Conservation (phyloP, 495 filamentous ascomycete genomes). For the Cladorrhinum samala region DNA sequence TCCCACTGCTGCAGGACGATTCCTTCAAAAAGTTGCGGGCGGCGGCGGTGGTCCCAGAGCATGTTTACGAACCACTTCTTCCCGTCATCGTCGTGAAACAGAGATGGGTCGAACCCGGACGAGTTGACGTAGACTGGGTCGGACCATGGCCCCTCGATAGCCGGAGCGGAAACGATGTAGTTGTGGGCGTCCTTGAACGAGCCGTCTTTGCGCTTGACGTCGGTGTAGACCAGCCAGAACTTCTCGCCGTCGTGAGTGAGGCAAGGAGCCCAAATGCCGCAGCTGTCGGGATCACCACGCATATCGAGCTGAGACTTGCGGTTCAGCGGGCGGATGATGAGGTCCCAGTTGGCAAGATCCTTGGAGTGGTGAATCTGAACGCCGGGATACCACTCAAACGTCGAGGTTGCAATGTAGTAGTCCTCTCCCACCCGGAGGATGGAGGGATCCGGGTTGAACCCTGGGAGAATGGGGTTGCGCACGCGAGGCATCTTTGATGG, state of each 20-base stretch:
- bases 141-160: slow-evolving; percentile 50
- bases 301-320: slow-evolving; percentile 57
- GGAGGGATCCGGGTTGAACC: slow-evolving; percentile 59
- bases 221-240: slow-evolving; percentile 53
- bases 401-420: slow-evolving; percentile 59
- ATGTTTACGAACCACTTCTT: slow-evolving; percentile 53
- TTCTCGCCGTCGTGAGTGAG: slow-evolving; percentile 51
- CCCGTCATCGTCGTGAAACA: slow-evolving; percentile 55
- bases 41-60: slow-evolving; percentile 45
- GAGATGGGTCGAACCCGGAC: slow-evolving; percentile 51
- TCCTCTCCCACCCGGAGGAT: slow-evolving; percentile 50
- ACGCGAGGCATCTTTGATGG: slow-evolving; percentile 37
- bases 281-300: slow-evolving; percentile 51
- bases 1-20: slow-evolving; percentile 49
- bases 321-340: slow-evolving; percentile 53
- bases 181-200: slow-evolving; percentile 51
- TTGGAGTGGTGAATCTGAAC: slow-evolving; percentile 53
- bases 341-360: slow-evolving; percentile 53
- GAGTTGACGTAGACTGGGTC: slow-evolving; percentile 50
- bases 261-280: slow-evolving; percentile 60
- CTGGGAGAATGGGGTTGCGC: slow-evolving; percentile 56
- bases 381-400: slow-evolving; percentile 58
- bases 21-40: slow-evolving; percentile 39
- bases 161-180: slow-evolving; percentile 43
- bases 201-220: slow-evolving; percentile 52